Evolutionary conservation across 179 eudicot species (phyloP).

Genomic region (Sideroxylon spinosum): DNA sequence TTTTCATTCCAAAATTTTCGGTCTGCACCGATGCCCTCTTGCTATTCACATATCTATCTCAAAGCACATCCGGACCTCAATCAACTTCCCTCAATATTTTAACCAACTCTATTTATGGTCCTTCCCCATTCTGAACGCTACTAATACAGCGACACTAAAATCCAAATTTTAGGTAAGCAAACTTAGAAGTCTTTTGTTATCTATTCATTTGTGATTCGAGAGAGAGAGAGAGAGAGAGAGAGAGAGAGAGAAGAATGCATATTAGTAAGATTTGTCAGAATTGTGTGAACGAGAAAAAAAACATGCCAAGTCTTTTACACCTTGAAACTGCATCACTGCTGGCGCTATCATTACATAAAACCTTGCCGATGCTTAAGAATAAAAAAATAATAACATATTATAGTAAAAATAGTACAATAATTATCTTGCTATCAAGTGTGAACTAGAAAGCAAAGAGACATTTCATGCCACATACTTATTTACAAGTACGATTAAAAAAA

Average conservation of each 20-base stretch:
- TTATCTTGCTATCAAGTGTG: conserved; percentile 3
- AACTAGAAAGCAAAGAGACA: neutral
- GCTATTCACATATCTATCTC: neutral
- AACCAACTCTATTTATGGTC: neutral
- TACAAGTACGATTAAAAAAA: conserved; percentile 11
- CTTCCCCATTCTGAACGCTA: conserved; percentile 1
- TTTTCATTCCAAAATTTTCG: neutral
- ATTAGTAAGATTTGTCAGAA: no score
- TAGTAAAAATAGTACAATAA: neutral
- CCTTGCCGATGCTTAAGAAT: neutral
- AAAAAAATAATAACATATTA: neutral
- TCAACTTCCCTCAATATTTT: neutral
- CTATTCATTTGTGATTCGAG: no score
- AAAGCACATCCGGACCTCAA: conserved; percentile 3
- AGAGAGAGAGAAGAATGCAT: no score
- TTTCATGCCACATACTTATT: neutral
- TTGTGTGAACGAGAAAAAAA: no score
- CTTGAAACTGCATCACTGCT: no score
- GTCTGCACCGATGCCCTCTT: neutral
- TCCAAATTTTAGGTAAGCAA: no score
- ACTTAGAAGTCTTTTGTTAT: no score
- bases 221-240: no score
- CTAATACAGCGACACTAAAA: neutral
- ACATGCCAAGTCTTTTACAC: no score
- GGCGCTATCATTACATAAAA: no score